A percentile compares a stretch with the other conserved stretches of the same genome.
These are phyloP conservation scores for Paramecium octaurelia DNA, from an alignment of 73 alveolate genomes.

Conservation along the genomic window DNA sequence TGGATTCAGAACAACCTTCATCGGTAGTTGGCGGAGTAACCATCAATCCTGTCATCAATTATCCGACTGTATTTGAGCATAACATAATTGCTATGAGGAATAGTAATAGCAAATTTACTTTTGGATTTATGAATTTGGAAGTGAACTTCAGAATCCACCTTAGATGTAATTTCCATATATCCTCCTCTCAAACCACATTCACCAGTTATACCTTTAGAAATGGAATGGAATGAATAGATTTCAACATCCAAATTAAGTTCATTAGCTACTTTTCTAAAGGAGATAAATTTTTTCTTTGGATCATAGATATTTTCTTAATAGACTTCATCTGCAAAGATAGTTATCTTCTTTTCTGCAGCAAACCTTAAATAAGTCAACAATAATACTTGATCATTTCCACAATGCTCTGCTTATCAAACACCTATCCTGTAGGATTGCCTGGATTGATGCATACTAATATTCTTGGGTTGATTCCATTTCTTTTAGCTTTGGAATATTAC, in stretches of 20 bases:
- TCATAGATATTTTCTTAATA: constrained; percentile 93
- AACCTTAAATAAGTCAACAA: not conserved
- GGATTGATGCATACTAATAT: constrained; percentile 94
- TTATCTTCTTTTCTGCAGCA: constrained; percentile 73
- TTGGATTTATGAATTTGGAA: constrained; percentile 75
- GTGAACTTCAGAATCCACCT: constrained; percentile 69
- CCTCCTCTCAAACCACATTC: constrained; percentile 98
- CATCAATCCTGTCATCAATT: constrained; percentile 73
- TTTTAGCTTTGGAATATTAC: constrained; percentile 60
- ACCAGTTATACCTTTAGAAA: constrained; percentile 90
- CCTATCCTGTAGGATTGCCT: constrained; percentile 97
- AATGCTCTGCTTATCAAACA: constrained; percentile 76
- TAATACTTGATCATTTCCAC: constrained; percentile 69
- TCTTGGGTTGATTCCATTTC: constrained; percentile 78
- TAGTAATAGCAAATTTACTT: not conserved
- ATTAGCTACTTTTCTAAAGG: constrained; percentile 78
- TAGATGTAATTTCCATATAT: constrained; percentile 70
- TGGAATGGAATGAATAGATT: constrained; percentile 76
- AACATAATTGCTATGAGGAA: constrained; percentile 64
- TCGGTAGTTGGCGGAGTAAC: constrained; percentile 70
- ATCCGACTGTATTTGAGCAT: constrained; percentile 89
- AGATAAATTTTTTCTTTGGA: constrained; percentile 70
- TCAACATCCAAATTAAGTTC: constrained; percentile 76
- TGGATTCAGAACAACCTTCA: constrained; percentile 67
- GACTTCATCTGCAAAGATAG: constrained; percentile 97